Evolutionary conservation across 2,329 filamentous ascomycete species (phyloP), one percentile per base, ranked within the genome.

Genomic region (Neonectria punicea): DNA sequence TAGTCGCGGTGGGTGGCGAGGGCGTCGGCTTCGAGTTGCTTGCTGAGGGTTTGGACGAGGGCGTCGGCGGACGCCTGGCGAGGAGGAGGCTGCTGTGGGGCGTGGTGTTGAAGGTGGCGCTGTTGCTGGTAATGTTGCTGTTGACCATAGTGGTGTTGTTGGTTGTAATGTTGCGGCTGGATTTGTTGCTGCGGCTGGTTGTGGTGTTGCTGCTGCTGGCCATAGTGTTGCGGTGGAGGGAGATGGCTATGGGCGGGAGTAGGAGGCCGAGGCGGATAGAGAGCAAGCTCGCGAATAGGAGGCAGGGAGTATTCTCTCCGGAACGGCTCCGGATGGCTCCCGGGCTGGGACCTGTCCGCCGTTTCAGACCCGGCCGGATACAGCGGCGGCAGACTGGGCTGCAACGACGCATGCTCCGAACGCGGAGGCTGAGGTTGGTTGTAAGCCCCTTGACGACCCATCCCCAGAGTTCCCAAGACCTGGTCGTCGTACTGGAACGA

Each of bases 1-100:
- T 16, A 54, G 13, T 62, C 63, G 16, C 34, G 9, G 9, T 39
- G 49, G 3, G 54, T 58, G 22, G 49, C 54, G 10, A 53, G 49
- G 18, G 63, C 36, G n/a, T 66, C 63, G 2, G 34, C 28, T 14
- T 66, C 58, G 5, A 66, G 58, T 32, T 66, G 58, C 18, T 22
- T 25, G 20, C 54, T 50, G 10, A 66, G 32, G 28, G 50, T 58
- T 7, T 55, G 50, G 49, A 66, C 62, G 25, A 62, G 46, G 58
- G 25, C 25, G 25, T 25, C 25, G 25, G 25, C 25, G 25, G 25
- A 25, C 25, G 25, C 25, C 25, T 25, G 25, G 25, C 25, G 25
- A 6, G 25, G 25, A 25, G 25, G 25, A 25, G 25, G 25, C 25
- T 36, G 34, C 34, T 36, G 34, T 2, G 6, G 34, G 13, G 16